phyloP scores from a whole-genome alignment of 495 filamentous ascomycete species.

The Hypoxylon fuscum region DNA sequence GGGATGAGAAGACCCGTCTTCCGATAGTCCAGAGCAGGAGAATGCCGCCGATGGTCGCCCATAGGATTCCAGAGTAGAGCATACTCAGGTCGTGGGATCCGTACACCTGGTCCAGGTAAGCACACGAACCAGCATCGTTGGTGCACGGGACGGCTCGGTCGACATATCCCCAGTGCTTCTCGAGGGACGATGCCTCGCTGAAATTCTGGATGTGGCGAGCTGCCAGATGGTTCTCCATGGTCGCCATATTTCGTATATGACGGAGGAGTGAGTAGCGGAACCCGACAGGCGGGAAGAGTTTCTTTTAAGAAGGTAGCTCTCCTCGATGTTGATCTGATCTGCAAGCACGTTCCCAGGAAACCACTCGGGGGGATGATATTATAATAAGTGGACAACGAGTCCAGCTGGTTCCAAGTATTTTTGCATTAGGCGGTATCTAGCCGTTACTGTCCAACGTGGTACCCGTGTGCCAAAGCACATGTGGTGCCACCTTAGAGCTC shows the following conservation, averaged over 20 bases:
- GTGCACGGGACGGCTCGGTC: conserved; percentile 65
- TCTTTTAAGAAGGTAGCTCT: conserved; percentile 19
- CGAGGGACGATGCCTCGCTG: conserved; percentile 50
- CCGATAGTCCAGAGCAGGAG: conserved; percentile 59
- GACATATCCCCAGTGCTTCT: conserved; percentile 70
- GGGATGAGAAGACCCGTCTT: conserved; percentile 44
- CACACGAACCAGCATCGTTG: conserved; percentile 68
- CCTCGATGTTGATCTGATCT: conserved; percentile 22
- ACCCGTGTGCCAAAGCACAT: conserved; percentile 16
- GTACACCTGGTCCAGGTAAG: conserved; percentile 70
- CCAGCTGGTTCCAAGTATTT: conserved; percentile 1
- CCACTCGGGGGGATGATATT: conserved; percentile 18
- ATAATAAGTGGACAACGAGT: conserved; percentile 20
- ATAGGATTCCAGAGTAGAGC: conserved; percentile 69
- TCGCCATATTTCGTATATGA: conserved; percentile 25
- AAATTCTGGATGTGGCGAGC: conserved; percentile 52
- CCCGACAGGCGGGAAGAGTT: conserved; percentile 16
- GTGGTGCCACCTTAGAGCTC: conserved; percentile 9
- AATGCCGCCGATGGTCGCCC: conserved; percentile 63
- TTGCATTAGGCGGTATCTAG: conserved; percentile 10
- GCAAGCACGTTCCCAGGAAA: conserved; percentile 5
- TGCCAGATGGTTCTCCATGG: conserved; percentile 22
- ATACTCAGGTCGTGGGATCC: conserved; percentile 65
- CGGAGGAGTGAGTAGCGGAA: conserved; percentile 4
- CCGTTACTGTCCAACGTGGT: conserved; percentile 18